Conservation (phyloP, 805 yeast species). For the Maudiozyma pseudohumilis region DNA sequence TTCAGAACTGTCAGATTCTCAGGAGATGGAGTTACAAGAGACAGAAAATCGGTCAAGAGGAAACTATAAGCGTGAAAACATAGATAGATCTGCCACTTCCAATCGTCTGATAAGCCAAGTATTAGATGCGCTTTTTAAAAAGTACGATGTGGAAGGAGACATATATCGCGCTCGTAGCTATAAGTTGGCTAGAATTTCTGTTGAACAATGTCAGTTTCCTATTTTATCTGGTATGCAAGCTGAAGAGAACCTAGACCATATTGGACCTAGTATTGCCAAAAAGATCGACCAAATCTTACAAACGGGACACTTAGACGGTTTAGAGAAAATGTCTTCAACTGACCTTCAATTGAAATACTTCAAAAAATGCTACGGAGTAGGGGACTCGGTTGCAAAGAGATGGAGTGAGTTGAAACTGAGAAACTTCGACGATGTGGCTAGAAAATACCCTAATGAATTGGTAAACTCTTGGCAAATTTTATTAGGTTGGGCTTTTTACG, state of each 20-base stretch:
- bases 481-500: constrained; percentile 27
- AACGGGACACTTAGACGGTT: constrained; percentile 18
- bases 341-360: constrained; percentile 20
- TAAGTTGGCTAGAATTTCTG: constrained; percentile 18
- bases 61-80: no score
- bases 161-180: constrained; percentile 22
- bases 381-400: constrained; percentile 19
- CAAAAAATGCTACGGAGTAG: constrained; percentile 23
- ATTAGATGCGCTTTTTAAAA: constrained; percentile 14
- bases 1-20: no score
- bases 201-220: constrained; percentile 12
- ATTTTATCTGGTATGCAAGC: constrained; percentile 25
- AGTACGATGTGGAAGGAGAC: constrained; percentile 22
- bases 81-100: no score
- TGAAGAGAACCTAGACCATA: constrained; percentile 13
- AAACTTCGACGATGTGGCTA: constrained; percentile 14
- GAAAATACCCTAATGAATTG: constrained; percentile 14
- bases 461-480: constrained; percentile 20
- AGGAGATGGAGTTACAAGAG: not conserved
- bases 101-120: constrained; percentile 15
- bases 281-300: constrained; percentile 23
- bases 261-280: constrained; percentile 24
- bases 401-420: constrained; percentile 16
- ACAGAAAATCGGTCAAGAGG: not conserved
- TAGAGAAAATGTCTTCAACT: constrained; percentile 8